Evolutionary conservation across 2,329 filamentous ascomycete genomes (phyloP), one percentile per base, ranked within the genome.

Genomic region (Hymenoscyphus albidus): DNA sequence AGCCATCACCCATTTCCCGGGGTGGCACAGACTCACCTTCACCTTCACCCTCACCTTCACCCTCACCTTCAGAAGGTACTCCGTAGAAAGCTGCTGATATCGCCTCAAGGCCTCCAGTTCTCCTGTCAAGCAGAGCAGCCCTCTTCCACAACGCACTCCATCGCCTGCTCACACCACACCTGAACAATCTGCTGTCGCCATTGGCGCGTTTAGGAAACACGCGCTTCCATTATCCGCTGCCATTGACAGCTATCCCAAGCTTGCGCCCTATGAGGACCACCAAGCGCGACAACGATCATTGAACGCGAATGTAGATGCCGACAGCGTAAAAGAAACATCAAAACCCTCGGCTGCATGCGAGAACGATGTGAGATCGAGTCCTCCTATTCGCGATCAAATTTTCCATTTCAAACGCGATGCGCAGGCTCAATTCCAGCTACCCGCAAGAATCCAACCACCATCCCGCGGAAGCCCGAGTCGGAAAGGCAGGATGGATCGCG

Each of bases 401-500:
- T 22, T 39, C 7, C 31, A 18, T 39, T 42, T 40, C 31, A 39
- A 59, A 59, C 57, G 35, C 57, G 40, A 42, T 22, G 32, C 39
- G 9, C 57, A 39, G 18, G 35, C n/a, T 38, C 57, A 40, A 42
- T 40, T 39, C 18, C 57, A 35, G 1, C 27, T 14, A 9, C 10
- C 14, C 13, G 31, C 22, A 14, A 16, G 16, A 4, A 44, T 31
- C 14, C n/a, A 59, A 27, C 10, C 3, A 42, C 31, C 27, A 55
- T 32, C 32, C 22, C 42, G 35, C 6, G 5, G 18, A 64, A 59
- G 57, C 44, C n/a, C 16, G 14, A 10, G 13, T 59, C 32, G 48
- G 18, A 56, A 58, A 31, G 7, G 31, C 54, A 51, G 51, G 22
- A 54, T 61, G 48, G 51, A 61, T 14, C n/a, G 44, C 42, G 27